Conservation (phyloP, 225 moss, liverwort and hornwort species). For the Bryoerythrophyllum caledonicum region DNA sequence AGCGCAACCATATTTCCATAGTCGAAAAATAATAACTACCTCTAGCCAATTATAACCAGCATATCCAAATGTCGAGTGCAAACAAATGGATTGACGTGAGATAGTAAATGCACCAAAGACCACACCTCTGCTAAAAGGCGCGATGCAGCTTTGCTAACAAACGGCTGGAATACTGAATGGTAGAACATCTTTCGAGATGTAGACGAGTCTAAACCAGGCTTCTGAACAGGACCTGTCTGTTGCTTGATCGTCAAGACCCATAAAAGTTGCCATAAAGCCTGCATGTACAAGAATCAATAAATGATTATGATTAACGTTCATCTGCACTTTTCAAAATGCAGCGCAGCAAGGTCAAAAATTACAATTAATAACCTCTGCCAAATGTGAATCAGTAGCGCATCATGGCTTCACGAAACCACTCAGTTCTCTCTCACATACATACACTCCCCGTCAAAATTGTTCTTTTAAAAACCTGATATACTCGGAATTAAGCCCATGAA, state of each 20-base stretch:
- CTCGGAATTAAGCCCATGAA: conserved; percentile 7
- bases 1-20: conserved; percentile 19
- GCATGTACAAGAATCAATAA: conserved; percentile 30
- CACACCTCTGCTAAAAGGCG: conserved; percentile 87
- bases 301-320: conserved; percentile 3
- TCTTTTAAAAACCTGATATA: conserved; percentile 19
- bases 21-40: not conserved
- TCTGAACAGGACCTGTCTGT: conserved; percentile 50
- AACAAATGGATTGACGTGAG: conserved; percentile 17
- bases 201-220: conserved; percentile 41
- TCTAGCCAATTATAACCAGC: not conserved
- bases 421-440: conserved; percentile 14
- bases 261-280: conserved; percentile 95
- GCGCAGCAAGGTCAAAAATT: conserved; percentile 17
- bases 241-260: conserved; percentile 80
- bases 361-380: conserved; percentile 11
- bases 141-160: conserved; percentile 74
- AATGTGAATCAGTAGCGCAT: conserved; percentile 27
- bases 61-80: conserved; percentile 21
- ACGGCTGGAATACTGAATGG: conserved; percentile 64
- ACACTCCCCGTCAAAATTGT: not conserved
- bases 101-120: not conserved
- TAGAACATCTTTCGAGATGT: conserved; percentile 53
- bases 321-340: not conserved
- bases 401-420: conserved; percentile 16